phyloP scores from a whole-genome alignment of 805 yeast species.

The Diddensiella santjacobensis region DNA sequence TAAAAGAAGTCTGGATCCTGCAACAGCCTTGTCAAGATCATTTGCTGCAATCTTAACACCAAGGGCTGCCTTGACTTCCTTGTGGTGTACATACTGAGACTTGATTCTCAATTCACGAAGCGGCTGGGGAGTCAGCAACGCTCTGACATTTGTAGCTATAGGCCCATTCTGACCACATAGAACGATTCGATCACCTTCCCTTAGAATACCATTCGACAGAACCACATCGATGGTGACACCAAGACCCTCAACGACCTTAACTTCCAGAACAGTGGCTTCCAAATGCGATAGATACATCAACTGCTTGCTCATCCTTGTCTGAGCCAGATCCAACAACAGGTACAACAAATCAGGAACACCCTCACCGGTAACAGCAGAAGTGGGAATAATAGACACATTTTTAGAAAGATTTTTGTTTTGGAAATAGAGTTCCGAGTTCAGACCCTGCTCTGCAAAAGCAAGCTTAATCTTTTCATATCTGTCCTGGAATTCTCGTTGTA shows the following conservation, averaged over 20 bases:
- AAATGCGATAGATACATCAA: constrained; percentile 90
- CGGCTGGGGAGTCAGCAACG: constrained; percentile 96
- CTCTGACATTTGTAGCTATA: constrained; percentile 92
- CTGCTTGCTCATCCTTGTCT: constrained; percentile 98
- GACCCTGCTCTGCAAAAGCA: constrained; percentile 95
- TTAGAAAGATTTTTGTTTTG: constrained; percentile 91
- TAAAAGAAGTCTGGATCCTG: constrained; percentile 93
- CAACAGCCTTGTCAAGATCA: constrained; percentile 97
- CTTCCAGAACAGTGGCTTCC: constrained; percentile 96
- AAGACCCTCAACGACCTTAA: constrained; percentile 95
- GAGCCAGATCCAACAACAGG: constrained; percentile 91
- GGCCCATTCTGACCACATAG: constrained; percentile 99
- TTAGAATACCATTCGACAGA: constrained; percentile 89
- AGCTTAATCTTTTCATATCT: constrained; percentile 81
- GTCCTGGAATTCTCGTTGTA: constrained; percentile 87
- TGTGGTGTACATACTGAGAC: constrained; percentile 94
- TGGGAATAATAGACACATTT: constrained; percentile 94
- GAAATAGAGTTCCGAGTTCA: constrained; percentile 94
- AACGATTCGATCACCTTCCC: constrained; percentile 93
- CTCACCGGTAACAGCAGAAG: constrained; percentile 98
- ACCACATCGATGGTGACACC: constrained; percentile 99
- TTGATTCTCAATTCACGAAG: constrained; percentile 92
- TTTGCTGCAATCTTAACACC: constrained; percentile 99
- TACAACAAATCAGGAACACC: constrained; percentile 99
- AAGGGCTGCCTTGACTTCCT: constrained; percentile 97